Base-by-base conservation (phyloP, 805 yeast species). In the Hanseniaspora nectarophila region DNA sequence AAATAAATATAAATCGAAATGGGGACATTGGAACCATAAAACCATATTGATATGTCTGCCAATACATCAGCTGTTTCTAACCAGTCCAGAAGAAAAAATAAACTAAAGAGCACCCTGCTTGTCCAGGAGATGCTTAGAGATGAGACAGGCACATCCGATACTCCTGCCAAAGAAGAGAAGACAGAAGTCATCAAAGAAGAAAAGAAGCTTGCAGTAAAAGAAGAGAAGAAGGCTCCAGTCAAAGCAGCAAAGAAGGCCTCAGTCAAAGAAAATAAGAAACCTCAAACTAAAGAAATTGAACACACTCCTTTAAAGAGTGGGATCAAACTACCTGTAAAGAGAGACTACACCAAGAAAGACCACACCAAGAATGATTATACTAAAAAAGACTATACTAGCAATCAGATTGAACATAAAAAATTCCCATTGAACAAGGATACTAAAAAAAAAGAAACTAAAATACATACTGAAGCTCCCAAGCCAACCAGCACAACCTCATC, bases 61-160 rank as follows among this genome's bases (percentile, higher is more conserved):
- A 37, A 37, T 21, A 37, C 40, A 21, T 35, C 40, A 5, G 12
- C 26, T 20, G 15, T 20, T 21, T 9, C 24, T 18, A 2, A 13
- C 7, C 40, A 35, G 10, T 28, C 29, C 7, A 28, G n/a, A 8
- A 47, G 21, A 40, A 39, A 40, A 24, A 32, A 32, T 18, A 47
- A 40, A 26, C 45, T 40, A 2, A 24, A 47, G 18, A 39, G 45
- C 34, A 37, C 51, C 6, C 13, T 39, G 26, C 10, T 47, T 8
- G 45, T 47, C 1, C 38, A 47, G 21, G 45, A 47, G 18, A 31
- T 47, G 39, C 45, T 47, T 3, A 39, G 29, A 33, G 35, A 45
- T 18, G 50, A 45, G 20, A 6, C 26, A 35, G 34, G 34, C 34
- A 28, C 26, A 13, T 33, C 18, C 18, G 32, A 24, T 18, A 7